Evolutionary conservation across 78 protist genomes (phyloP).

Genomic region (Emiliania huxleyi): DNA sequence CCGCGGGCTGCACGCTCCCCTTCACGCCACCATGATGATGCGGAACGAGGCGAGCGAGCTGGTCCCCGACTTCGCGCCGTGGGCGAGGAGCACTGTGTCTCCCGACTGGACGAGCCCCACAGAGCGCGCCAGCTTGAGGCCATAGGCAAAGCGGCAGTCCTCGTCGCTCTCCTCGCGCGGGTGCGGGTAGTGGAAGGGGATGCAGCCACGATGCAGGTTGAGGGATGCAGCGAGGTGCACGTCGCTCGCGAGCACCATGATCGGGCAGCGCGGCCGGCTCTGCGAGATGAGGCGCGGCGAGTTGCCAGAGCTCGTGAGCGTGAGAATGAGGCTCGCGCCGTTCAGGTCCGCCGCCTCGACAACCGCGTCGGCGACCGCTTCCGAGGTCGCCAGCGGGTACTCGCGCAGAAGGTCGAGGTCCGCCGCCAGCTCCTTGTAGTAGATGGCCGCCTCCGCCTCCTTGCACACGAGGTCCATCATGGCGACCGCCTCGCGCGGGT

Average conservation of each 20-base stretch:
- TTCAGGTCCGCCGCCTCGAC: conserved; percentile 4
- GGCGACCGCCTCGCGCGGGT: conserved; percentile 57
- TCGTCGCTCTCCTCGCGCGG: neutral
- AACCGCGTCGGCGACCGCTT: neutral
- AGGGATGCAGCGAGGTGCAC: neutral
- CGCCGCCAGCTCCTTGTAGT: neutral
- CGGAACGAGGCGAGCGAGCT: neutral
- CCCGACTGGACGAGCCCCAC: neutral
- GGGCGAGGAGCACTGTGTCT: neutral
- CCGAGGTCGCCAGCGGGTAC: neutral
- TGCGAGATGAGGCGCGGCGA: conserved; percentile 40
- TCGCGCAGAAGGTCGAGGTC: neutral
- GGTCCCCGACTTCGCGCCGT: neutral
- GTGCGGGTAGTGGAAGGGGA: neutral
- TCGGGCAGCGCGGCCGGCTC: conserved; percentile 35
- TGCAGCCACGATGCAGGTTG: conserved; percentile 2
- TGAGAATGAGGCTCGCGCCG: conserved; percentile 28
- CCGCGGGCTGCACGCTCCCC: neutral
- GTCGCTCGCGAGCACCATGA: neutral
- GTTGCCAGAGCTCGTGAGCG: conserved; percentile 51
- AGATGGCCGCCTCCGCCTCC: conserved; percentile 43
- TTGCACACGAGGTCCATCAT: conserved; percentile 27
- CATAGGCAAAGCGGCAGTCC: neutral
- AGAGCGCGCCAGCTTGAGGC: neutral
- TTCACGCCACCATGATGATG: neutral